Evolutionary conservation across 257 asterid genomes (phyloP), one percentile per base, ranked within the genome.

Genomic region (Voacanga thouarsii): DNA sequence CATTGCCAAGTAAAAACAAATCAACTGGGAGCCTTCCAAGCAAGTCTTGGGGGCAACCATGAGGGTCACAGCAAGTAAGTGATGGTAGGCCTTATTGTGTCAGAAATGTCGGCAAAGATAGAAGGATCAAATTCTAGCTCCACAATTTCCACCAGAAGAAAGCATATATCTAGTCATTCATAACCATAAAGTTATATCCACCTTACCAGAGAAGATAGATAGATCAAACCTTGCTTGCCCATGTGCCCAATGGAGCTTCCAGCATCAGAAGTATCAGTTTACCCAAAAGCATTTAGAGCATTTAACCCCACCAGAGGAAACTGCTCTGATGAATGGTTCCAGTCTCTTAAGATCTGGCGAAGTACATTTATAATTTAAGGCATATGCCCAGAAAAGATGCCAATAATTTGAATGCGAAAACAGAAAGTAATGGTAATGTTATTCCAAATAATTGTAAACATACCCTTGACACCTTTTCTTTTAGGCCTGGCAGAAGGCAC

Each of bases 191-290:
- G 45, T 39, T 65, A 66, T 7, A 19, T 18, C 2, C 71, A 37
- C 7, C 37, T 66, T 66, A 21, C 12, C 49, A 37, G 71, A 37
- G 71, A 33, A 65, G 71, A 18, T n/a, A n/a, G n/a, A 65, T 2
- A 7, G 71, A 66, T 66, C 49, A 66, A 66, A 3, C 14, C 41
- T 2, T 16, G 30, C 73, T 39, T 19, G 23, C 53, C 53, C 73
- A 68, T 68, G 73, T 68, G 73, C 73, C 33, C 41, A 63, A 67
- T 19, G 72, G 51, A 68, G 53, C 51, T 68, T 68, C 53, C 30
- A 8, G 41, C 53, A 43, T 21, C 33, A 68, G 73, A 68, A 33
- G 53, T 19, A 68, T 68, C 28, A 41, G 30, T 68, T 53, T 41
- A 68, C 53, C 30, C 0, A 41, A 68, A 41, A 19, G 73, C 73